Conservation (phyloP, 2,329 filamentous ascomycete genomes). For the Diplodia scrobiculata region DNA sequence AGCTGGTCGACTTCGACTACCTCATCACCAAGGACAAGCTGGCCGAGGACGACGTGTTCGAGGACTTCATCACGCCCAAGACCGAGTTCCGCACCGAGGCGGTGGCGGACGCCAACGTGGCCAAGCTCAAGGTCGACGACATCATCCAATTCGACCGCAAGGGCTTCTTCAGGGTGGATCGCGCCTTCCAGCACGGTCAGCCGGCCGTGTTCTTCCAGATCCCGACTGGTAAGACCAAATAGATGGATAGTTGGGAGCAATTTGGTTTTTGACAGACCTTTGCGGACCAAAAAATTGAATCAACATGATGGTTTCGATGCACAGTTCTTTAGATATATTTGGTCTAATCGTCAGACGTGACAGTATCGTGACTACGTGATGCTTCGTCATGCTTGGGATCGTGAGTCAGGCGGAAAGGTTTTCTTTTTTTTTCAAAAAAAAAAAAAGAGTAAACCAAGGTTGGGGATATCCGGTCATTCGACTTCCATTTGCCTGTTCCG, state of each 20-base stretch:
- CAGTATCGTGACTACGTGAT: not conserved
- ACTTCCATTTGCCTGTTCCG: too few species aligned
- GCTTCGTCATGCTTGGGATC: not conserved
- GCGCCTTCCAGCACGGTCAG: conserved; percentile 60
- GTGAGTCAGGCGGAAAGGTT: too few species aligned
- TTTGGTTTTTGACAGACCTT: not conserved
- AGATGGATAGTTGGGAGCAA: not conserved
- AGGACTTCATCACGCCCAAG: conserved; percentile 76
- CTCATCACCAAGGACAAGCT: conserved; percentile 94
- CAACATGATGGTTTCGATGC: not conserved
- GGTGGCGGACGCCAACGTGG: conserved; percentile 78
- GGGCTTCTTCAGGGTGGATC: conserved; percentile 86
- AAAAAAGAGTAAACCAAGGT: too few species aligned
- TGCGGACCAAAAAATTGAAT: not conserved
- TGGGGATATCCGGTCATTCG: too few species aligned
- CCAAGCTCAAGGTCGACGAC: conserved; percentile 76
- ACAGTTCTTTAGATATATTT: not conserved
- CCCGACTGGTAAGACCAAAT: conserved; percentile 61
- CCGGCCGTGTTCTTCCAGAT: conserved; percentile 69
- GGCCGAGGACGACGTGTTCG: conserved; percentile 80
- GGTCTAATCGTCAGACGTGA: not conserved
- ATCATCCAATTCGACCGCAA: conserved; percentile 95
- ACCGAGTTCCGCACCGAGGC: conserved; percentile 76
- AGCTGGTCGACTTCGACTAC: conserved; percentile 93
- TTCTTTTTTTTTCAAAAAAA: too few species aligned